A percentile compares a stretch with the other conserved stretches of the same genome.
phyloP scores from a whole-genome alignment of 108 stramenopile genomes.

The Parietichytrium sp. region DNA sequence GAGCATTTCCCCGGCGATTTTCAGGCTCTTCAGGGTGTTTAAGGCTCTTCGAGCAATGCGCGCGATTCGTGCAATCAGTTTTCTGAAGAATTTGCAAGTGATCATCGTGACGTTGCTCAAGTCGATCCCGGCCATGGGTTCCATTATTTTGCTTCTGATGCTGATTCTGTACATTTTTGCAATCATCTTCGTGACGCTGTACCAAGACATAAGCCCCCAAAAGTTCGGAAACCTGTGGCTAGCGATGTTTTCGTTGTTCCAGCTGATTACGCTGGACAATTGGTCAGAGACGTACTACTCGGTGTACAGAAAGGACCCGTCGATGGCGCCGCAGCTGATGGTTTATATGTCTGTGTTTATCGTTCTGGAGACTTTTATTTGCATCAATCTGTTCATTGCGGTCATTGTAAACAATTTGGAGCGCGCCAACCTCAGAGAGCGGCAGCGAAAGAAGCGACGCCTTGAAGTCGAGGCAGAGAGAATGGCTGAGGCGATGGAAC shows the following conservation, averaged over 20 bases:
- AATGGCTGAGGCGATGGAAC: background rate
- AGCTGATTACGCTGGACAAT: conserved; percentile 25
- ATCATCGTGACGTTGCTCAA: conserved; percentile 5
- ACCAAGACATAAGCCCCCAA: background rate
- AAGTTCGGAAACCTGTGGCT: conserved; percentile 1
- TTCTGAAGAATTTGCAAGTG: conserved; percentile 11
- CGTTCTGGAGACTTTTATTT: conserved; percentile 26
- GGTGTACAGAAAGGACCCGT: background rate
- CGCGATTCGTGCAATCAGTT: conserved; percentile 33
- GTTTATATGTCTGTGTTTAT: conserved; percentile 24
- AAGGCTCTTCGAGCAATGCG: conserved; percentile 36
- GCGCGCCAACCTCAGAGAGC: conserved; percentile 9
- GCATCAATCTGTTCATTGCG: background rate
- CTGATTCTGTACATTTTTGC: conserved; percentile 34
- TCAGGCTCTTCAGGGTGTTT: background rate
- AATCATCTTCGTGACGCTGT: conserved; percentile 36
- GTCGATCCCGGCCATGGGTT: conserved; percentile 36
- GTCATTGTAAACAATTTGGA: conserved; percentile 9
- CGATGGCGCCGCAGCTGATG: background rate
- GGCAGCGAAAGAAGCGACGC: conserved; percentile 5
- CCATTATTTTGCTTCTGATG: conserved; percentile 20
- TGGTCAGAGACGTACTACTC: background rate
- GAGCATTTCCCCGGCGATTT: conserved; percentile 33
- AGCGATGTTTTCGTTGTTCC: conserved; percentile 23
- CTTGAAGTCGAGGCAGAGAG: too few relatives aligned